A percentile compares a stretch with the other conserved stretches of the same genome.
Evolutionary conservation across 805 yeast genomes (phyloP).

Genomic region (Barnettozyma populi): DNA sequence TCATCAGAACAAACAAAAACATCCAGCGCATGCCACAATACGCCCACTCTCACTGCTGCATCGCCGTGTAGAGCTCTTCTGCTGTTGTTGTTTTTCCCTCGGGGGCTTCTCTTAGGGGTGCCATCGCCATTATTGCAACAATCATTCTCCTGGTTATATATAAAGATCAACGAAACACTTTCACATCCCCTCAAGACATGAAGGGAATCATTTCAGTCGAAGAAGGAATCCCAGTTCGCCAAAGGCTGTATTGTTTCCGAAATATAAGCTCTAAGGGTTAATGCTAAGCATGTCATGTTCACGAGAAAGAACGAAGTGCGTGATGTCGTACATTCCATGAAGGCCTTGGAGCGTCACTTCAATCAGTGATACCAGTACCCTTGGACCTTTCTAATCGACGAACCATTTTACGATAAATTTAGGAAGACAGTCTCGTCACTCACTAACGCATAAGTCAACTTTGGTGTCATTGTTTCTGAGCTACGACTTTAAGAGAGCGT

Average conservation of each 20-base stretch:
- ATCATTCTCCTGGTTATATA: neutral
- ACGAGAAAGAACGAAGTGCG: slow-evolving; percentile 76
- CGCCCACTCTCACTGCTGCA: slow-evolving; percentile 2
- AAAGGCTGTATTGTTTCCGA: slow-evolving; percentile 45
- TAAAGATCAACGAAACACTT: neutral
- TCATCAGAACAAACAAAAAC: neutral
- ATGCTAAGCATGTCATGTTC: slow-evolving; percentile 80
- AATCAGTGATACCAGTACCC: slow-evolving; percentile 94
- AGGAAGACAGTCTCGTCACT: slow-evolving; percentile 42
- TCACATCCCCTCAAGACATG: neutral
- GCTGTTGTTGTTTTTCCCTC: slow-evolving; percentile 2
- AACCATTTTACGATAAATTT: slow-evolving; percentile 63
- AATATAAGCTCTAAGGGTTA: slow-evolving; percentile 41
- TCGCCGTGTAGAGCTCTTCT: slow-evolving; percentile 1
- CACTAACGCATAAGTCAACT: slow-evolving; percentile 60
- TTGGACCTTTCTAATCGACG: slow-evolving; percentile 85
- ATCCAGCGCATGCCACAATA: neutral
- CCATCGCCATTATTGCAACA: neutral
- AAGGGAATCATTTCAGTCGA: slow-evolving; percentile 9
- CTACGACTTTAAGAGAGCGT: slow-evolving; percentile 46
- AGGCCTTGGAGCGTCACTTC: slow-evolving; percentile 77
- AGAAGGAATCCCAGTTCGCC: slow-evolving; percentile 42
- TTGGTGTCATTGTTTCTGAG: slow-evolving; percentile 54
- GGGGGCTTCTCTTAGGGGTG: slow-evolving; percentile 1
- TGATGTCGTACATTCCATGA: slow-evolving; percentile 71